These are phyloP conservation scores for Papiliotrema fonsecae DNA, from an alignment of 1,284 basidiomycete genomes.

Conservation along the genomic window DNA sequence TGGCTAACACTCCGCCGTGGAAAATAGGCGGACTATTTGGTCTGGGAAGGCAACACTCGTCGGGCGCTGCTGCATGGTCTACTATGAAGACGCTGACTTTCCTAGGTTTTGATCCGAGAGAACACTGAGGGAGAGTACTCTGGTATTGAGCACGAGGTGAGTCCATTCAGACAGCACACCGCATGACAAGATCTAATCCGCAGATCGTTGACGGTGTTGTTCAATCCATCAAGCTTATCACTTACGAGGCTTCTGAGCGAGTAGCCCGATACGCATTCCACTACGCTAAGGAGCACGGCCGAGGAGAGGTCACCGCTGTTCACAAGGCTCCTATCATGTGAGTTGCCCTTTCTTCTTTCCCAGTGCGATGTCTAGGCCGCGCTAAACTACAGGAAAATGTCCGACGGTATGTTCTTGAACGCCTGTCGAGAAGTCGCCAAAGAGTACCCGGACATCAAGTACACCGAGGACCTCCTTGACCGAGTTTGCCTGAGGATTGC, in stretches of 20 bases:
- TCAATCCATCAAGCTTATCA: slow-evolving; percentile 99
- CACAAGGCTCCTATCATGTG: slow-evolving; percentile 99
- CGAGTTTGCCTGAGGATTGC: slow-evolving; percentile 92
- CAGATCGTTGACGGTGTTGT: slow-evolving; percentile 91
- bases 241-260: slow-evolving; percentile 97
- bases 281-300: slow-evolving; percentile 82
- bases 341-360: slow-evolving; percentile 6
- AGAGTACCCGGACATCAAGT: slow-evolving; percentile 86
- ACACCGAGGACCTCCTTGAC: slow-evolving; percentile 97
- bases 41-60: no score
- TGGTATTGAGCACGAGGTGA: slow-evolving; percentile 26
- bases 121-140: slow-evolving; percentile 99
- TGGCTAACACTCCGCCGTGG: no score
- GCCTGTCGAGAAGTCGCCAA: slow-evolving; percentile 96
- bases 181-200: neutral
- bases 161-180: neutral
- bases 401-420: slow-evolving; percentile 98
- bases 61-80: no score
- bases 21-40: no score
- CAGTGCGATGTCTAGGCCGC: neutral
- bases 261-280: slow-evolving; percentile 99
- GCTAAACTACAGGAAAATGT: slow-evolving; percentile 72
- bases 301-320: slow-evolving; percentile 93
- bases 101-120: slow-evolving; percentile 85
- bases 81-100: neutral